phyloP scores from a whole-genome alignment of 306 rosid species.

The Hippophae gyantsensis region DNA sequence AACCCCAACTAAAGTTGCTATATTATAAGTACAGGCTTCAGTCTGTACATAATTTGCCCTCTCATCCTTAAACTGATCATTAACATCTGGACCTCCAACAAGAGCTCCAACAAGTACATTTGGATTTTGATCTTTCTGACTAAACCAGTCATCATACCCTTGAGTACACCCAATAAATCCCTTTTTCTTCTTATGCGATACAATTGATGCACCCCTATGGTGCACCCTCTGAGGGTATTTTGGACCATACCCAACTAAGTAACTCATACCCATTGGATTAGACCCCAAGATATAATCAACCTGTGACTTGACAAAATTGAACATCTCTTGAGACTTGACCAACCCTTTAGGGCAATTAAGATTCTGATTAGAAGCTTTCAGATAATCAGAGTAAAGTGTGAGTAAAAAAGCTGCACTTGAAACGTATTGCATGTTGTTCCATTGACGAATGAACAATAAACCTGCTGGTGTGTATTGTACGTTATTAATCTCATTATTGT shows the following conservation, averaged over 20 bases:
- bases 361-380: slow-evolving; percentile 31
- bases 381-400: slow-evolving; percentile 48
- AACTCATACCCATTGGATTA: slow-evolving; percentile 61
- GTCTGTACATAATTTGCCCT: slow-evolving; percentile 55
- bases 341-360: slow-evolving; percentile 29
- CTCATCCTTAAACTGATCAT: slow-evolving; percentile 49
- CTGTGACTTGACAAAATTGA: slow-evolving; percentile 58
- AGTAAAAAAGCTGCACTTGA: slow-evolving; percentile 61
- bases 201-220: slow-evolving; percentile 82
- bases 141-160: slow-evolving; percentile 64
- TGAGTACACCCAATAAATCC: slow-evolving; percentile 77
- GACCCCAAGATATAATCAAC: slow-evolving; percentile 71
- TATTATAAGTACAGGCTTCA: slow-evolving; percentile 82
- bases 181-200: slow-evolving; percentile 30
- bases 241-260: slow-evolving; percentile 54
- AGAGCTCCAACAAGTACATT: slow-evolving; percentile 54
- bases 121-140: slow-evolving; percentile 42
- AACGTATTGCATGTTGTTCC: slow-evolving; percentile 82
- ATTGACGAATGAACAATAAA: slow-evolving; percentile 54
- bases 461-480: slow-evolving; percentile 78
- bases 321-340: slow-evolving; percentile 32
- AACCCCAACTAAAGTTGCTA: slow-evolving; percentile 61
- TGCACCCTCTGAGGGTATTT: slow-evolving; percentile 48
- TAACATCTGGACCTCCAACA: slow-evolving; percentile 66
- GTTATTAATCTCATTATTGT: slow-evolving; percentile 28